phyloP scores from a whole-genome alignment of 768 basidiomycete genomes.

The Tulasnella sp. region DNA sequence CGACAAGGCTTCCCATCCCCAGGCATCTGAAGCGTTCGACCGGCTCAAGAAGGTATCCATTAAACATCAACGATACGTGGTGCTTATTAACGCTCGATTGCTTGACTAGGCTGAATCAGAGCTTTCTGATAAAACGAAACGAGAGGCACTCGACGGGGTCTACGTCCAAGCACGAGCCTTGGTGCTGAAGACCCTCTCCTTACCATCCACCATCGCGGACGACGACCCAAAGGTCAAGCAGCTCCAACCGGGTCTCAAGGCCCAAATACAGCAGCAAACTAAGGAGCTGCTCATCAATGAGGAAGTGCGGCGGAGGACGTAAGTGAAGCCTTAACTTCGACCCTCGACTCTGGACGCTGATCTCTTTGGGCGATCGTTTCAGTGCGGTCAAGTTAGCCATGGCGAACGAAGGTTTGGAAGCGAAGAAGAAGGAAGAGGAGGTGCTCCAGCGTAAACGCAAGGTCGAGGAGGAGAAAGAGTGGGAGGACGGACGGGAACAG shows the following conservation, averaged over 20 bases:
- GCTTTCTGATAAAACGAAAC: conserved; percentile 62
- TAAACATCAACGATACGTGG: not conserved
- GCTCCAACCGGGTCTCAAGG: conserved; percentile 52
- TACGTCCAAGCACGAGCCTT: conserved; percentile 62
- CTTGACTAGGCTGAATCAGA: conserved; percentile 68
- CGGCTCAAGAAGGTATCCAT: conserved; percentile 71
- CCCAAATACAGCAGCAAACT: conserved; percentile 53
- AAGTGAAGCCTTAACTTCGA: conserved; percentile 21
- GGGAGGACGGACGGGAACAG: conserved; percentile 78
- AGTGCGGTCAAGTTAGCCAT: conserved; percentile 85
- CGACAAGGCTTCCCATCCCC: conserved; percentile 84
- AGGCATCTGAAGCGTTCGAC: conserved; percentile 89
- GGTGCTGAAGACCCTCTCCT: conserved; percentile 49
- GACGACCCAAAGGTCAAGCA: conserved; percentile 43
- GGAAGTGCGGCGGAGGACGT: conserved; percentile 77
- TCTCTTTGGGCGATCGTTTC: not conserved
- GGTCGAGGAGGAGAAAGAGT: conserved; percentile 73
- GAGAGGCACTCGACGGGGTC: conserved; percentile 70
- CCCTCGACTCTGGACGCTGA: not conserved
- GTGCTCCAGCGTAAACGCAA: conserved; percentile 67
- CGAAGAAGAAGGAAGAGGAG: conserved; percentile 87
- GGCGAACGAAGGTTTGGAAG: conserved; percentile 85
- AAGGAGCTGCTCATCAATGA: conserved; percentile 87
- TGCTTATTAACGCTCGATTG: not conserved
- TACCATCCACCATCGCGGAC: conserved; percentile 49